phyloP scores from a whole-genome alignment of 495 filamentous ascomycete genomes.

The Penicillium pulvis region DNA sequence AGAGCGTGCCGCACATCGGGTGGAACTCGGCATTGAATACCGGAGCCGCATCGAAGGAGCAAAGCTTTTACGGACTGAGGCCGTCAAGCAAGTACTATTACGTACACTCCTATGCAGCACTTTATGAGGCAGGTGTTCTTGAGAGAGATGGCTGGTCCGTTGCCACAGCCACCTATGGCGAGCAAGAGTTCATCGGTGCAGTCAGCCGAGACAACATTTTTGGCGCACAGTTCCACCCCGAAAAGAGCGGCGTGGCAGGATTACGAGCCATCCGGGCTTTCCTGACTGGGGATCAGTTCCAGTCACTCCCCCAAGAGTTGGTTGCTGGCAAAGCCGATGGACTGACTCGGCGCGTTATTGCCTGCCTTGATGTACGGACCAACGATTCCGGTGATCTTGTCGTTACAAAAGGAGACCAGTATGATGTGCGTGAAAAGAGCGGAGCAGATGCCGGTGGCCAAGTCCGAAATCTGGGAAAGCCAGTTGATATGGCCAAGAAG shows the following conservation, averaged over 20 bases:
- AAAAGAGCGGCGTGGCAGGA: constrained; percentile 92
- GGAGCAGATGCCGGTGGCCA: constrained; percentile 58
- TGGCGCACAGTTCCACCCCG: constrained; percentile 95
- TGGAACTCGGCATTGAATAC: constrained; percentile 84
- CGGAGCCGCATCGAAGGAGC: constrained; percentile 44
- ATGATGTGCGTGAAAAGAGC: constrained; percentile 95
- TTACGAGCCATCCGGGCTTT: constrained; percentile 83
- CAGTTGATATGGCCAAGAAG: constrained; percentile 87
- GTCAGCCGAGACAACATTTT: constrained; percentile 81
- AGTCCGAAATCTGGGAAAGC: constrained; percentile 93
- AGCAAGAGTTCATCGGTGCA: constrained; percentile 90
- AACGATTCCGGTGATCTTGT: constrained; percentile 95
- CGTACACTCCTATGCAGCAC: constrained; percentile 90
- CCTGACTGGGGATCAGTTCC: constrained; percentile 62
- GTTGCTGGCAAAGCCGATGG: constrained; percentile 53
- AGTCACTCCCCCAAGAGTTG: constrained; percentile 37
- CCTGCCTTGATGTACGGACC: constrained; percentile 93
- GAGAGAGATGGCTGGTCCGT: constrained; percentile 84
- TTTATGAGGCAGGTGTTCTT: constrained; percentile 68
- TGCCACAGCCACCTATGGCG: constrained; percentile 83
- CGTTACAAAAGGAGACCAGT: constrained; percentile 97
- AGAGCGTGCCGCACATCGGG: constrained; percentile 95
- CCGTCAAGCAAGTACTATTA: constrained; percentile 95
- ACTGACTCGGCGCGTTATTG: constrained; percentile 86
- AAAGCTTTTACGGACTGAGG: constrained; percentile 71